Evolutionary conservation across 2,329 filamentous ascomycete species (phyloP).

Genomic region (Hypocrella siamensis): DNA sequence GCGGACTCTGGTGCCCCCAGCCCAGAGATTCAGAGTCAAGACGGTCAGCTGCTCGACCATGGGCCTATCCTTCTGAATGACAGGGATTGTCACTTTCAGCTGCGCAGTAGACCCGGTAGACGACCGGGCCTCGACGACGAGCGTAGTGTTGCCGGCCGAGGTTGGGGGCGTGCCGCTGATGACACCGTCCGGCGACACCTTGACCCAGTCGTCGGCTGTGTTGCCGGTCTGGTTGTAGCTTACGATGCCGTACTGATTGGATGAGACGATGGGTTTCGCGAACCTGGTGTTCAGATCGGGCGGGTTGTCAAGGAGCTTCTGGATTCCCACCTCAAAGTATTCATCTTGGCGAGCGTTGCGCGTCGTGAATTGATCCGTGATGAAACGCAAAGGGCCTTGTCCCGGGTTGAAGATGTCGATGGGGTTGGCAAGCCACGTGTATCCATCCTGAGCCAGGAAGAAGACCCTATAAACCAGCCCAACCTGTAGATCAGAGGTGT

Average conservation of each 20-base stretch:
- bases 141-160: constrained; percentile 7
- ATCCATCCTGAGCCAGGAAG: constrained; percentile 19
- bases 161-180: constrained; percentile 18
- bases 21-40: constrained; percentile 24
- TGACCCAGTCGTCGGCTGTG: no score
- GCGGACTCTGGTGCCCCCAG: constrained; percentile 18
- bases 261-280: constrained; percentile 8
- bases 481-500: constrained; percentile 10
- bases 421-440: constrained; percentile 19
- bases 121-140: constrained; percentile 13
- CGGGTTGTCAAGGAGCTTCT: constrained; percentile 15
- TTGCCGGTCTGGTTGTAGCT: no score
- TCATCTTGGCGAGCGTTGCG: constrained; percentile 21
- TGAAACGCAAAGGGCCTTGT: constrained; percentile 12
- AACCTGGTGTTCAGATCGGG: constrained; percentile 12
- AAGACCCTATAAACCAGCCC: constrained; percentile 18
- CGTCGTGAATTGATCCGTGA: constrained; percentile 13
- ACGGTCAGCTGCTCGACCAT: constrained; percentile 19
- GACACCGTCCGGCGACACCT: constrained; percentile 14
- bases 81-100: constrained; percentile 16
- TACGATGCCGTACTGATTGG: no score
- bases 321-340: constrained; percentile 14
- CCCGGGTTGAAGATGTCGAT: constrained; percentile 13
- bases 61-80: constrained; percentile 9
- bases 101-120: constrained; percentile 10